phyloP scores from a whole-genome alignment of 2,329 filamentous ascomycete species.

The Thielaviopsis ethacetica region DNA sequence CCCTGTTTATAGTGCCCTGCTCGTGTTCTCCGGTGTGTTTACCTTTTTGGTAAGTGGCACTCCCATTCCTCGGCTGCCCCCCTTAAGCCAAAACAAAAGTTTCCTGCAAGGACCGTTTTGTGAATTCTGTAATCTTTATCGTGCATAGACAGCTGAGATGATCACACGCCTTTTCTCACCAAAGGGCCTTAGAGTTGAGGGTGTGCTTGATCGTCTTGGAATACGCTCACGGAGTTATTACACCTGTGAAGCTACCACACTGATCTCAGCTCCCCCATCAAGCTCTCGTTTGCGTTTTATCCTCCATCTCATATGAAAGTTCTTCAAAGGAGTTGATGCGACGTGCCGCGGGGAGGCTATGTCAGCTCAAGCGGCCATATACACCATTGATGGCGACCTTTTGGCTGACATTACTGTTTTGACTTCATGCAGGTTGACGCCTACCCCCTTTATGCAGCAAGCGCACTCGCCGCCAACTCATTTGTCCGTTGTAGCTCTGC shows the following conservation, averaged over 20 bases:
- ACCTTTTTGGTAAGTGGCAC: neutral
- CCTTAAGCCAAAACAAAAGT: neutral
- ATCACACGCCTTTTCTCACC: neutral
- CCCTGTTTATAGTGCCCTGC: neutral
- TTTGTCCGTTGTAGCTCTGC: conserved; percentile 67
- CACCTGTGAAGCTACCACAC: neutral
- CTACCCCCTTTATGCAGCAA: conserved; percentile 59
- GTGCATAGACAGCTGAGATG: neutral
- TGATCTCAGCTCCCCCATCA: neutral
- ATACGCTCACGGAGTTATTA: neutral
- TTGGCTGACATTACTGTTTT: conserved; percentile 4
- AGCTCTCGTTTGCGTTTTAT: neutral
- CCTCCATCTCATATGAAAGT: neutral
- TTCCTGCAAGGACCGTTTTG: neutral
- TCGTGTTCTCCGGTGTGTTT: neutral
- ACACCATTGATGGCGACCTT: neutral
- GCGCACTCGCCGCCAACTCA: conserved; percentile 68
- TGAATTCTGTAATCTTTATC: neutral
- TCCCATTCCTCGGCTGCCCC: neutral
- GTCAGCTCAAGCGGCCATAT: neutral
- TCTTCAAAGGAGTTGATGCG: neutral
- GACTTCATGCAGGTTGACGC: conserved; percentile 43
- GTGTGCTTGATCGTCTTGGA: neutral
- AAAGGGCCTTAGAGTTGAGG: neutral
- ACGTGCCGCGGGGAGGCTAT: neutral